Percentiles rank a stretch among this genome's conserved stretches.
Conservation (phyloP, 352 stramenopile genomes). For the Phytophthora sp. region DNA sequence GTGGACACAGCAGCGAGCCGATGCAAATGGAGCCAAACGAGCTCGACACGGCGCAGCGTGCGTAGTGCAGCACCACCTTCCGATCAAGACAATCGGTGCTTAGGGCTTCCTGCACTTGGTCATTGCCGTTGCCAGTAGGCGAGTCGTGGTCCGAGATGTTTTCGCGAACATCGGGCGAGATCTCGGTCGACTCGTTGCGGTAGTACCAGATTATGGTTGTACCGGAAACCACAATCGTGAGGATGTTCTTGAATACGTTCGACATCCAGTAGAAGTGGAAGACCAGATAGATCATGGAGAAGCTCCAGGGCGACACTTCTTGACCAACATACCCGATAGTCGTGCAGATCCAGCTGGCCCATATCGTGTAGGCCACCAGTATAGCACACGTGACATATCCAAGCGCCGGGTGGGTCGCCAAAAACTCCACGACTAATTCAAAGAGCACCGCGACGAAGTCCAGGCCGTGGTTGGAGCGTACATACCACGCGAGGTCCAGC, state of each 20-base stretch:
- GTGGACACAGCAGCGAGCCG: constrained; percentile 76
- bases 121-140: constrained; percentile 20
- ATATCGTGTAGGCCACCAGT: constrained; percentile 75
- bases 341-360: constrained; percentile 80
- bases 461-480: constrained; percentile 64
- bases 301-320: constrained; percentile 66
- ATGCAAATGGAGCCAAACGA: constrained; percentile 88
- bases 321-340: constrained; percentile 75
- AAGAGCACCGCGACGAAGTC: constrained; percentile 89
- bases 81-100: constrained; percentile 39
- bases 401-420: constrained; percentile 64
- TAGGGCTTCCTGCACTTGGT: constrained; percentile 23
- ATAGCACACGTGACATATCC: constrained; percentile 52
- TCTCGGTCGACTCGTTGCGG: constrained; percentile 68
- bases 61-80: constrained; percentile 76
- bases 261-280: constrained; percentile 91
- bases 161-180: constrained; percentile 50
- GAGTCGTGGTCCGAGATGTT: constrained; percentile 50
- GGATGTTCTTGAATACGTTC: constrained; percentile 86
- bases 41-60: constrained; percentile 63
- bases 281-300: constrained; percentile 77
- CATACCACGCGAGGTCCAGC: constrained; percentile 74
- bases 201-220: constrained; percentile 90
- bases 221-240: constrained; percentile 80
- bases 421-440: constrained; percentile 77